A percentile compares a stretch with the other conserved stretches of the same genome.
phyloP scores from a whole-genome alignment of 2,329 filamentous ascomycete species.

The Ascochyta fabae region DNA sequence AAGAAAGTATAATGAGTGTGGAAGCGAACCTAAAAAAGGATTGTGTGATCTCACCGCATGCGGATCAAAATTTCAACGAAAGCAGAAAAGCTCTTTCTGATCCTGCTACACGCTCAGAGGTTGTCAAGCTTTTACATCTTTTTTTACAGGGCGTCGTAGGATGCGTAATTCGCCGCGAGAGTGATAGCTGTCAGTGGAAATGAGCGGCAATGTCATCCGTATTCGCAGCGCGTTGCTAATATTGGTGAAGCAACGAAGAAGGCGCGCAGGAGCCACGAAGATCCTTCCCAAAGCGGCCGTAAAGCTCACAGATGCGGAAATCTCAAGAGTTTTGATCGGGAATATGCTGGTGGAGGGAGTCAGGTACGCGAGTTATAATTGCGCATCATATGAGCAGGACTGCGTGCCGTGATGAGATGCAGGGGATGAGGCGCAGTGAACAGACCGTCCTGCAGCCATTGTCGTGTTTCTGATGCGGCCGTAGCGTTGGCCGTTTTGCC shows the following conservation, averaged over 20 bases:
- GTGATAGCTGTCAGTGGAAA: slow-evolving; percentile 10
- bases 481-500: slow-evolving; percentile 7
- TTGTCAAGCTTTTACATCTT: background rate
- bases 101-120: background rate
- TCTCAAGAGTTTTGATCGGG: background rate
- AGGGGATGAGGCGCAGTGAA: slow-evolving; percentile 17
- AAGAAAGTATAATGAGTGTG: background rate
- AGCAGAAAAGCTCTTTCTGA: background rate
- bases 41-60: slow-evolving; percentile 1
- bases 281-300: slow-evolving; percentile 6
- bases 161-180: slow-evolving; percentile 4
- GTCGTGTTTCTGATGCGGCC: slow-evolving; percentile 13
- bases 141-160: background rate
- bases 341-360: slow-evolving; percentile 17
- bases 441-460: slow-evolving; percentile 15
- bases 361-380: slow-evolving; percentile 19
- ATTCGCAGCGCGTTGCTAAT: slow-evolving; percentile 5
- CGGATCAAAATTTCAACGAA: slow-evolving; percentile 1
- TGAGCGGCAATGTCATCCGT: slow-evolving; percentile 6
- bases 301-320: slow-evolving; percentile 1
- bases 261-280: slow-evolving; percentile 1
- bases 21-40: background rate
- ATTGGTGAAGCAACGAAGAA: slow-evolving; percentile 3
- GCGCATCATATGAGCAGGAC: slow-evolving; percentile 21
- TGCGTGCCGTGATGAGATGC: slow-evolving; percentile 20